Conservation (phyloP, 225 moss, liverwort and hornwort species). For the Sphagnum contortum region DNA sequence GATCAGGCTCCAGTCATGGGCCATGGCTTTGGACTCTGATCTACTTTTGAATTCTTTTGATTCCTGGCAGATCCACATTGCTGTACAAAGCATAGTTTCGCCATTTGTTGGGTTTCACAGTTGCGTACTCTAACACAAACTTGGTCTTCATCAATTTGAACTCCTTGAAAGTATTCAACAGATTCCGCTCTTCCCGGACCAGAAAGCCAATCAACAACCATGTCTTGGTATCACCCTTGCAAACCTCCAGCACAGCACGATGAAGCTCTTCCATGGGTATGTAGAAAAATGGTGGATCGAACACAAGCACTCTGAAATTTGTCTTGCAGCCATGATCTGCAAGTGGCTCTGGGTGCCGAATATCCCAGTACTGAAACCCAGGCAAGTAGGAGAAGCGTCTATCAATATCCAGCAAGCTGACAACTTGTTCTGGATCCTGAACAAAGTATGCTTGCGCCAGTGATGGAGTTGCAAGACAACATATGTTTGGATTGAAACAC, state of each 20-base stretch:
- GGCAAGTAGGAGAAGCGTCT: constrained; percentile 55
- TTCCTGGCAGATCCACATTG: constrained; percentile 60
- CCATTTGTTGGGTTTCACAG: constrained; percentile 71
- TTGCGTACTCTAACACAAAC: constrained; percentile 58
- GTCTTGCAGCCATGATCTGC: constrained; percentile 6
- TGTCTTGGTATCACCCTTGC: constrained; percentile 38
- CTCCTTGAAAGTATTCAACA: constrained; percentile 35
- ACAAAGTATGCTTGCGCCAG: constrained; percentile 56
- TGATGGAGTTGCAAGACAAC: constrained; percentile 58
- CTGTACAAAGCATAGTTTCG: constrained; percentile 60
- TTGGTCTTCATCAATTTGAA: constrained; percentile 53
- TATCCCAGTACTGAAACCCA: constrained; percentile 63
- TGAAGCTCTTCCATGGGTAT: constrained; percentile 51
- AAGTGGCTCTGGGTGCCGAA: constrained; percentile 29
- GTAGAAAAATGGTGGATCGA: constrained; percentile 68
- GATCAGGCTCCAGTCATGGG: too few species aligned
- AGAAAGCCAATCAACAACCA: constrained; percentile 55
- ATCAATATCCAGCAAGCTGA: constrained; percentile 59
- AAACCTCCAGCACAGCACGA: constrained; percentile 53
- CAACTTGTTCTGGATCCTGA: constrained; percentile 24
- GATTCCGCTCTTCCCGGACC: constrained; percentile 42
- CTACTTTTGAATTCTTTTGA: constrained; percentile 35
- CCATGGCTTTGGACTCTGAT: too few species aligned
- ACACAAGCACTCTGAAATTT: constrained; percentile 43
- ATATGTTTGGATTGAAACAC: constrained; percentile 22